phyloP scores from a whole-genome alignment of 768 basidiomycete genomes.

The Lentinula sp. region DNA sequence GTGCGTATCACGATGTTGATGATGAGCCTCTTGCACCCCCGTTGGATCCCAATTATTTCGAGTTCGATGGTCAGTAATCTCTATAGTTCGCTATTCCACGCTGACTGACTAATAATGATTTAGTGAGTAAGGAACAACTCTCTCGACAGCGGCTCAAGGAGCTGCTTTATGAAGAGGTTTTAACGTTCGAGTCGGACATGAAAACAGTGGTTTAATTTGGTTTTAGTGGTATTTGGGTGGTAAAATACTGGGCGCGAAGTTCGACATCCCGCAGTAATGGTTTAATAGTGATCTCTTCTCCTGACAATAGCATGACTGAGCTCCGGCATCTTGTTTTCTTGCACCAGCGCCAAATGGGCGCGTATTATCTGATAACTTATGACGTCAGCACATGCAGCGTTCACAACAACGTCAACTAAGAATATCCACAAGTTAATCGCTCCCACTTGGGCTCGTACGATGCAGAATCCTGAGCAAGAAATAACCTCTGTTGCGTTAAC shows the following conservation, averaged over 20 bases:
- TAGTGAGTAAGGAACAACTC: conserved; percentile 69
- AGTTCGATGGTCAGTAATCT: background rate
- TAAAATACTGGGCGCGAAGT: background rate
- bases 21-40: conserved; percentile 2
- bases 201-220: conserved; percentile 19
- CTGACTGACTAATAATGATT: background rate
- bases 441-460: conserved; percentile 13
- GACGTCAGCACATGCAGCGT: too few species aligned
- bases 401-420: too few species aligned
- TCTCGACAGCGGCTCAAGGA: conserved; percentile 78
- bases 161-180: conserved; percentile 79
- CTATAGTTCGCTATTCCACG: background rate
- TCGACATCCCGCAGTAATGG: background rate
- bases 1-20: conserved; percentile 40
- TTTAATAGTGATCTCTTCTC: background rate
- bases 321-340: too few species aligned
- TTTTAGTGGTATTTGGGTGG: background rate
- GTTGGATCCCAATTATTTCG: background rate
- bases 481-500: conserved; percentile 36
- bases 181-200: conserved; percentile 64
- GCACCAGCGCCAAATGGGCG: too few species aligned
- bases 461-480: conserved; percentile 54
- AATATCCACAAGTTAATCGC: too few species aligned
- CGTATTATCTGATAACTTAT: too few species aligned
- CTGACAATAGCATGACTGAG: too few species aligned